Evolutionary conservation across 2,329 filamentous ascomycete genomes (phyloP).

Genomic region (Didymella glomerata): DNA sequence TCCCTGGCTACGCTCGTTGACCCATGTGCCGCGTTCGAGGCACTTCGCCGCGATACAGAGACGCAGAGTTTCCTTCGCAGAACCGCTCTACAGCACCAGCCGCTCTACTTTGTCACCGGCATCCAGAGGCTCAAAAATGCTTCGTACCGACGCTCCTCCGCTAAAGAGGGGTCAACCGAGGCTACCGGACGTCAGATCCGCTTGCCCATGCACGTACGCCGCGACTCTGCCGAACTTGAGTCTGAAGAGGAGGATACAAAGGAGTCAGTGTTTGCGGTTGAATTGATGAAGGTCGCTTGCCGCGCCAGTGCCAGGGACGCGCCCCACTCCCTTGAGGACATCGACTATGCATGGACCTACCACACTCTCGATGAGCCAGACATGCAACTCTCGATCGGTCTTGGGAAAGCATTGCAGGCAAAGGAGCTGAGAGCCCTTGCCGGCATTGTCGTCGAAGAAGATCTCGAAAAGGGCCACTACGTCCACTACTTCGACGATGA

Average conservation of each 20-base stretch:
- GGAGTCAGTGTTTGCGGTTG: slow-evolving; percentile 33
- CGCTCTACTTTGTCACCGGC: slow-evolving; percentile 54
- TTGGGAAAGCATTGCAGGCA: slow-evolving; percentile 33
- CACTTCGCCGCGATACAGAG: slow-evolving; percentile 31
- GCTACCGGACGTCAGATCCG: slow-evolving; percentile 18
- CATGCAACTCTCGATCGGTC: slow-evolving; percentile 40
- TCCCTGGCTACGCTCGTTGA: slow-evolving; percentile 25
- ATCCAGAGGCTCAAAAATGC: slow-evolving; percentile 56
- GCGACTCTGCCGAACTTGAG: slow-evolving; percentile 32
- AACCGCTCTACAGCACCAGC: slow-evolving; percentile 56
- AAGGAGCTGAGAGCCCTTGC: slow-evolving; percentile 33
- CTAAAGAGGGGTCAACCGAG: slow-evolving; percentile 25
- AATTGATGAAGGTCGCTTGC: slow-evolving; percentile 39
- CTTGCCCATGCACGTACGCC: slow-evolving; percentile 33
- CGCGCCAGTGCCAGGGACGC: slow-evolving; percentile 33
- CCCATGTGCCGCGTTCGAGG: slow-evolving; percentile 34
- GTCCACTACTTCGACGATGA: slow-evolving; percentile 25
- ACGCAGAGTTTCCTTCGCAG: slow-evolving; percentile 35
- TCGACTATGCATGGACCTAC: slow-evolving; percentile 42
- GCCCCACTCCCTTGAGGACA: slow-evolving; percentile 41
- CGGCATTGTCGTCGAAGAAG: slow-evolving; percentile 31
- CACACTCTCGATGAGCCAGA: slow-evolving; percentile 32
- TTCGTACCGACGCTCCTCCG: slow-evolving; percentile 24
- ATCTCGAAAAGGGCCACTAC: slow-evolving; percentile 24
- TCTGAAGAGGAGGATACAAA: slow-evolving; percentile 12